These are phyloP conservation scores for Ceratobasidium sp. DNA, from an alignment of 1,284 basidiomycete genomes.

Conservation along the genomic window DNA sequence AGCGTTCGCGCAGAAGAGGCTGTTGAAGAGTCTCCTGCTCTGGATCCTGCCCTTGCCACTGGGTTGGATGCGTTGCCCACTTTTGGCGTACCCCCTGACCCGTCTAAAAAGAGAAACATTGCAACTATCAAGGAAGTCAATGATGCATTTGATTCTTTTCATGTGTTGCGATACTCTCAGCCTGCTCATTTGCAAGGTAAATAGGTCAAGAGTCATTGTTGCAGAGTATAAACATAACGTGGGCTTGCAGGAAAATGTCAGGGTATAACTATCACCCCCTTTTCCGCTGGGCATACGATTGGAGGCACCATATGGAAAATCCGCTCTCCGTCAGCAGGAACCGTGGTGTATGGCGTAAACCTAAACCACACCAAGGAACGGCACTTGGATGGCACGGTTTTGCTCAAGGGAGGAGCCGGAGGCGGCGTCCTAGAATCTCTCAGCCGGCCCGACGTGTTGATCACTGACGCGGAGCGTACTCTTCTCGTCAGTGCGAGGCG, in stretches of 20 bases:
- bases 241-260: conserved; percentile 78
- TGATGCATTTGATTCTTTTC: conserved; percentile 92
- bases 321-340: conserved; percentile 94
- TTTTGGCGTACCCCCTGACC: conserved; percentile 34
- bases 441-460: conserved; percentile 88
- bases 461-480: conserved; percentile 91
- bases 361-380: conserved; percentile 98
- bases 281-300: conserved; percentile 94
- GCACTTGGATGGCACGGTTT: conserved; percentile 94
- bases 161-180: conserved; percentile 93
- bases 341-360: conserved; percentile 94
- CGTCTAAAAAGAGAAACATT: conserved; percentile 58
- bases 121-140: conserved; percentile 88
- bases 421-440: conserved; percentile 86
- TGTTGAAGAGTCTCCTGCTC: conserved; percentile 43
- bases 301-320: conserved; percentile 99
- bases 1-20: conserved; percentile 72
- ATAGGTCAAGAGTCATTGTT: conserved; percentile 48
- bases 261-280: conserved; percentile 94
- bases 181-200: conserved; percentile 93
- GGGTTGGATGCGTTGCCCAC: conserved; percentile 26
- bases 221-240: conserved; percentile 39
- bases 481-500: conserved; percentile 85
- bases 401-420: conserved; percentile 67
- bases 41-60: conserved; percentile 10